Conservation (phyloP, 106 monocot species). For the Allium sativum region DNA sequence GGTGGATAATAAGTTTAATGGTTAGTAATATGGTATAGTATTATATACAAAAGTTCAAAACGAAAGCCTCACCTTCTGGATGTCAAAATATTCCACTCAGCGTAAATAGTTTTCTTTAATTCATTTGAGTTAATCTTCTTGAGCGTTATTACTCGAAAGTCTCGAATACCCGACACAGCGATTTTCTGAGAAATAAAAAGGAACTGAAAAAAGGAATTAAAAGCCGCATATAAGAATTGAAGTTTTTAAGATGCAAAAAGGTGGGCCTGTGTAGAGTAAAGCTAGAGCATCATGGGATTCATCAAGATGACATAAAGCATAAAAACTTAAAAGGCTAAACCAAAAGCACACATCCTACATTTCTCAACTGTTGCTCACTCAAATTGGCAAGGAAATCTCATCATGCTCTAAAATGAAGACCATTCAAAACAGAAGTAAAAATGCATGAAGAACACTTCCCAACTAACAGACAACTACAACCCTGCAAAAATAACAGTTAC, state of each 20-base stretch:
- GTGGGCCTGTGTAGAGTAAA: slow-evolving; percentile 2
- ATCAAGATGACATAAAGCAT: too few relatives aligned
- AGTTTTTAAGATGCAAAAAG: neutral
- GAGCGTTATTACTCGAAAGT: neutral
- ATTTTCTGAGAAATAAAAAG: neutral
- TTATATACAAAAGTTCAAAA: neutral
- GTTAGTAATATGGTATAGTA: neutral
- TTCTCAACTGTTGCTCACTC: neutral
- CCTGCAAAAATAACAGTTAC: too few relatives aligned
- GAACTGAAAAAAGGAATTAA: neutral
- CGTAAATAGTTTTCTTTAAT: slow-evolving; percentile 6
- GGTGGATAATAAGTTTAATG: neutral
- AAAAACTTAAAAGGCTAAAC: neutral
- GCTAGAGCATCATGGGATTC: slow-evolving; percentile 1
- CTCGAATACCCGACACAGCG: neutral
- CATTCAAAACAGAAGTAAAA: too few relatives aligned
- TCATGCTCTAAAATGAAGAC: too few relatives aligned
- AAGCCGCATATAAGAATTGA: neutral
- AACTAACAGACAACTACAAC: too few relatives aligned
- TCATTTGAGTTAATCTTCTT: neutral
- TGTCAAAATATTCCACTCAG: neutral
- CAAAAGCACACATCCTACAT: neutral
- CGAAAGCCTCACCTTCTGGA: slow-evolving; percentile 5
- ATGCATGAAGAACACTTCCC: too few relatives aligned
- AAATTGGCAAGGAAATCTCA: too few relatives aligned